Evolutionary conservation across 2,329 filamentous ascomycete genomes (phyloP).

Genomic region (Trichoderma endophyticum): DNA sequence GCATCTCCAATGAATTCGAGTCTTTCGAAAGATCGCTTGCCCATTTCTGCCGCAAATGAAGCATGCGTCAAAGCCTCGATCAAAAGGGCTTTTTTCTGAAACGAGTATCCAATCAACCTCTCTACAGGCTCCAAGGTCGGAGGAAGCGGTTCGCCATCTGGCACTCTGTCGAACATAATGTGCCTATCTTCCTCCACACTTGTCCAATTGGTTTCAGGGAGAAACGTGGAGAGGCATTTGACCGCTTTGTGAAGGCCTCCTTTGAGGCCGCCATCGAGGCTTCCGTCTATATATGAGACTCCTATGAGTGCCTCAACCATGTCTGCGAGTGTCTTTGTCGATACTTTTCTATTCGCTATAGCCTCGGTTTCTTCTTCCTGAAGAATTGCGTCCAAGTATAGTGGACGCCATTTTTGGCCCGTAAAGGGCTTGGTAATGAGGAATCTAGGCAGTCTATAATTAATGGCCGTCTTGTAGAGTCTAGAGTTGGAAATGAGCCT

Average conservation of each 20-base stretch:
- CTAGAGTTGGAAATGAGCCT: conserved; percentile 70
- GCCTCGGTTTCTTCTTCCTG: conserved; percentile 12
- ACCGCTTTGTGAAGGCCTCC: conserved; percentile 64
- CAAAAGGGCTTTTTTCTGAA: conserved; percentile 65
- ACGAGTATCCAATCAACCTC: conserved; percentile 66
- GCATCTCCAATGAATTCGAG: conserved; percentile 88
- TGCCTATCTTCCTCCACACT: conserved; percentile 40
- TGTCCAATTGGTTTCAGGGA: conserved; percentile 58
- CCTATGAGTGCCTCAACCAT: conserved; percentile 84
- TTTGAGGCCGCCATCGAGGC: conserved; percentile 39
- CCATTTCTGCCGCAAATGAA: conserved; percentile 50
- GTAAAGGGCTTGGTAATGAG: conserved; percentile 69
- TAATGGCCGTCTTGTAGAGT: conserved; percentile 63
- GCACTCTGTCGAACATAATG: conserved; percentile 43
- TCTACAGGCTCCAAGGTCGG: conserved; percentile 54
- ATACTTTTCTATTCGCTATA: conserved; percentile 43
- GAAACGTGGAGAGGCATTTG: conserved; percentile 62
- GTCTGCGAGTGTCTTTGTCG: conserved; percentile 81
- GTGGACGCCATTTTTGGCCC: conserved; percentile 67
- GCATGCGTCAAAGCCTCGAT: conserved; percentile 79
- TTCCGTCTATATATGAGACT: conserved; percentile 67
- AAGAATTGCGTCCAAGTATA: conserved; percentile 48
- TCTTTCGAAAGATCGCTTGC: conserved; percentile 55
- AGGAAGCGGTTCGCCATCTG: conserved; percentile 35
- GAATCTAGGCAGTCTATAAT: conserved; percentile 65